Evolutionary conservation across 2,329 filamentous ascomycete species (phyloP).

Genomic region (Epichloe sylvatica): DNA sequence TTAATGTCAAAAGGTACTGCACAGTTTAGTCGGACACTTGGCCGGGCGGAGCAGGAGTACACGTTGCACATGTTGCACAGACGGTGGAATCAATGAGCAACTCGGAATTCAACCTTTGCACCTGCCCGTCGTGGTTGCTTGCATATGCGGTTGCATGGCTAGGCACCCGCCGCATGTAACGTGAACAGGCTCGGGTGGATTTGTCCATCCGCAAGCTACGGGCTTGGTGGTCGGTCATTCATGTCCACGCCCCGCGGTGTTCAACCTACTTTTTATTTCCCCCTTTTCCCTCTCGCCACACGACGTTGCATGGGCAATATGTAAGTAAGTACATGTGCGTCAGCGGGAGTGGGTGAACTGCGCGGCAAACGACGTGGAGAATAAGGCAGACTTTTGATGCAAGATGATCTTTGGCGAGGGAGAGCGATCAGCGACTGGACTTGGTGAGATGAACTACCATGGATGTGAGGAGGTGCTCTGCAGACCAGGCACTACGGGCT

Average conservation of each 20-base stretch:
- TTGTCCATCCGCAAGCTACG: background rate
- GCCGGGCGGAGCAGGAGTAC: too few relatives aligned
- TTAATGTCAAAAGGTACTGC: too few relatives aligned
- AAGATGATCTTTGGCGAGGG: background rate
- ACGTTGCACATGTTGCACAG: too few relatives aligned
- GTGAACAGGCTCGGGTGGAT: background rate
- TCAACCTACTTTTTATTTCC: too few relatives aligned
- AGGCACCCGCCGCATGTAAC: background rate
- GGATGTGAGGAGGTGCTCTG: too few relatives aligned
- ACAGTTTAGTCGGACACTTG: too few relatives aligned
- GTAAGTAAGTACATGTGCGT: background rate
- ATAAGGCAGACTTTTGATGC: background rate
- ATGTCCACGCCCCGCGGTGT: too few relatives aligned
- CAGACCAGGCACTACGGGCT: too few relatives aligned
- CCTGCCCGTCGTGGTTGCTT: background rate
- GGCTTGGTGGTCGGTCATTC: background rate
- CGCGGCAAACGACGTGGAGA: background rate
- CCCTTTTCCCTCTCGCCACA: too few relatives aligned
- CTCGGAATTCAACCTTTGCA: background rate
- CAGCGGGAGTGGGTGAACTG: background rate
- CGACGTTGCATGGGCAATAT: background rate
- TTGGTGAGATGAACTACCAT: too few relatives aligned
- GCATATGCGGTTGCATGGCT: background rate
- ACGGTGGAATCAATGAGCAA: too few relatives aligned
- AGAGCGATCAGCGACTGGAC: background rate